Evolutionary conservation across 192 early-diverging fungal genomes (phyloP).

Genomic region (Podila verticillata): DNA sequence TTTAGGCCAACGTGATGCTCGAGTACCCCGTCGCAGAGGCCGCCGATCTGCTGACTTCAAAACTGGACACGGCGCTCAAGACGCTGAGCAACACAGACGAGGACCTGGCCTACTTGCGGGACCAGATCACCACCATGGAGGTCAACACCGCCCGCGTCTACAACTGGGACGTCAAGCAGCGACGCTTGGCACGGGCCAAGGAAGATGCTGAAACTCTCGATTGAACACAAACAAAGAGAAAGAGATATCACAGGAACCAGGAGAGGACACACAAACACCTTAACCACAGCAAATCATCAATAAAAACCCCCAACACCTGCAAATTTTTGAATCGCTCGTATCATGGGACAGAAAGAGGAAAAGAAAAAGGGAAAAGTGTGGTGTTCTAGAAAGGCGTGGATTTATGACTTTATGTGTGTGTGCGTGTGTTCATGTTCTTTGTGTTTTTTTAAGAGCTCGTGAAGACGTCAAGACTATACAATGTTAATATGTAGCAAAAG

Average conservation of each 20-base stretch:
- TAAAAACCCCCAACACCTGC: too few species aligned
- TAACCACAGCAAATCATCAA: too few species aligned
- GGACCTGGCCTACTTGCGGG: constrained; percentile 92
- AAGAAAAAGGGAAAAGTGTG: too few species aligned
- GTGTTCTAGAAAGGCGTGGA: too few species aligned
- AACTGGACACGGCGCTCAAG: constrained; percentile 78
- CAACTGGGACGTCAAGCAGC: constrained; percentile 96
- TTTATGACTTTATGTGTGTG: too few species aligned
- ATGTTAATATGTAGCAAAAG: too few species aligned
- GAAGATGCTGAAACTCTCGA: constrained; percentile 19
- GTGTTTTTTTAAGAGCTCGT: too few species aligned
- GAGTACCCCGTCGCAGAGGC: constrained; percentile 95
- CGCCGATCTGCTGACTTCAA: constrained; percentile 75
- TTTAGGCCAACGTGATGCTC: constrained; percentile 96
- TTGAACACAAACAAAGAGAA: too few species aligned
- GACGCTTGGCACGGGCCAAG: constrained; percentile 63
- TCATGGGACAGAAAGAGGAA: too few species aligned
- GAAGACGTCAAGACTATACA: too few species aligned
- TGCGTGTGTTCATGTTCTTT: too few species aligned
- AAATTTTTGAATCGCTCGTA: too few species aligned
- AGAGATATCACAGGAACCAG: constrained; percentile 21
- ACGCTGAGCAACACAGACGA: constrained; percentile 81
- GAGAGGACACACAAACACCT: neutral
- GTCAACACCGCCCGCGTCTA: constrained; percentile 96
- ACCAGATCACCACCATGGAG: constrained; percentile 99